Percentiles rank a stretch among this genome's conserved stretches.
Evolutionary conservation across 148 eudicot species (phyloP).

Genomic region (Vaccinium myrtillus): DNA sequence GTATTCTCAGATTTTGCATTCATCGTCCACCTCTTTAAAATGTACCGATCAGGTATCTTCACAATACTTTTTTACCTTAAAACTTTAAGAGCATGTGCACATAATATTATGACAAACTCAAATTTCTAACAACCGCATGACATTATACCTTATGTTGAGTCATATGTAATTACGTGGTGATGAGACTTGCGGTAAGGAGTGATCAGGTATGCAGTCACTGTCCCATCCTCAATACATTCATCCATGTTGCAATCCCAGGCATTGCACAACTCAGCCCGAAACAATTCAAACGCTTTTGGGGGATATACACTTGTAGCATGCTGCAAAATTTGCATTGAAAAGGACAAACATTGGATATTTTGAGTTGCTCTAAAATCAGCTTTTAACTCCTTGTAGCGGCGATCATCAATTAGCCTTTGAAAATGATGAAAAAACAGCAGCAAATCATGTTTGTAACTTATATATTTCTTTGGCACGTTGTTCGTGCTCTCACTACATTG

Average conservation of each 20-base stretch:
- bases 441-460: background rate
- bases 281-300: background rate
- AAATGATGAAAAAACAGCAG: background rate
- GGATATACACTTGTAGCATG: background rate
- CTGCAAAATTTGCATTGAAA: background rate
- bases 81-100: background rate
- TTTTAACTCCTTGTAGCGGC: background rate
- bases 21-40: background rate
- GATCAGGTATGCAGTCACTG: no score
- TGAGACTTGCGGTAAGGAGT: no score
- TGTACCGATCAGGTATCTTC: background rate
- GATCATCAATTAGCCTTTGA: background rate
- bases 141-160: no score
- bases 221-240: no score
- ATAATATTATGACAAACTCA: no score
- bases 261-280: background rate
- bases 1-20: background rate
- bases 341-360: background rate
- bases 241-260: background rate
- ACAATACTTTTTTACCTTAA: background rate
- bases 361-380: constrained; percentile 1
- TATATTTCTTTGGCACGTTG: background rate
- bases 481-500: background rate
- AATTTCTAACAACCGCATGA: no score
- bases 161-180: no score